Conservation (phyloP, 495 filamentous ascomycete species). For the Penicillium canescens region DNA sequence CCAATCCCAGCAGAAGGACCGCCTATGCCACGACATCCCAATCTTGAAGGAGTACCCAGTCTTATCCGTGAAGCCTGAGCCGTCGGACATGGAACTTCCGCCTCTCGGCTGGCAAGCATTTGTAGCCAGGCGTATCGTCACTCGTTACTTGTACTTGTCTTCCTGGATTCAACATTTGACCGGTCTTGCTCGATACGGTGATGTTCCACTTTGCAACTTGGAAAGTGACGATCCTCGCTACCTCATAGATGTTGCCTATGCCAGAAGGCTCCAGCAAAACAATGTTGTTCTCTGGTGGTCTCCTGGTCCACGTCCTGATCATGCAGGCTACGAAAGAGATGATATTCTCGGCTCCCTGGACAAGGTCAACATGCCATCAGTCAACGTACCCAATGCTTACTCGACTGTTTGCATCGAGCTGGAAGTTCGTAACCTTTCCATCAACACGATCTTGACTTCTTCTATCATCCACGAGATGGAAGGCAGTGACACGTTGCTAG, state of each 20-base stretch:
- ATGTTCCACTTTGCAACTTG: slow-evolving; percentile 92
- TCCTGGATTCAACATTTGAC: slow-evolving; percentile 89
- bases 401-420: slow-evolving; percentile 96
- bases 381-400: slow-evolving; percentile 91
- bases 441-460: slow-evolving; percentile 96
- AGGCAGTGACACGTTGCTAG: slow-evolving; percentile 64
- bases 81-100: slow-evolving; percentile 81
- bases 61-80: slow-evolving; percentile 75
- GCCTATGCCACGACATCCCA: slow-evolving; percentile 82
- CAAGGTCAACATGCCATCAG: slow-evolving; percentile 87
- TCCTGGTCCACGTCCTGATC: slow-evolving; percentile 77
- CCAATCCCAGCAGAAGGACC: slow-evolving; percentile 81
- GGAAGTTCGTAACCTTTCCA: slow-evolving; percentile 89
- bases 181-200: slow-evolving; percentile 84
- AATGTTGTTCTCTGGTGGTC: slow-evolving; percentile 99
- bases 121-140: slow-evolving; percentile 80
- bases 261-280: slow-evolving; percentile 83
- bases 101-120: slow-evolving; percentile 93
- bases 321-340: slow-evolving; percentile 94
- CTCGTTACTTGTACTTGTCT: slow-evolving; percentile 85
- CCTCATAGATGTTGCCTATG: slow-evolving; percentile 94
- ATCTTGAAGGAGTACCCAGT: slow-evolving; percentile 82
- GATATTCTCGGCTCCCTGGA: slow-evolving; percentile 83
- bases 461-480: slow-evolving; percentile 98
- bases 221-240: slow-evolving; percentile 92